Evolutionary conservation across 305 asterid genomes (phyloP), one percentile per base, ranked within the genome.

Genomic region (Fraxinus albicans): DNA sequence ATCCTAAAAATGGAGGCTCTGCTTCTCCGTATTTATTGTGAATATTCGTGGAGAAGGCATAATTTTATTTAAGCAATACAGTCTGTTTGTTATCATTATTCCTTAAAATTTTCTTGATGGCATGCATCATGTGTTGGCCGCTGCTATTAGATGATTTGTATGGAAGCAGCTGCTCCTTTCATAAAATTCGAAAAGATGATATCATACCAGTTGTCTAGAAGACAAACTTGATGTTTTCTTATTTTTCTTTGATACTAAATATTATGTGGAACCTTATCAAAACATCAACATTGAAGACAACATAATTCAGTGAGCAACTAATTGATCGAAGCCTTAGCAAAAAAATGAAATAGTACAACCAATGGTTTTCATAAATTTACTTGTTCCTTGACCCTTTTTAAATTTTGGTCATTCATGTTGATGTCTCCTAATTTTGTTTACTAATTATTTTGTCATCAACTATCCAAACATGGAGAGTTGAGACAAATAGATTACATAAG

Each of bases 381-480:
- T 21, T 47, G 17, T 74, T 15, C 76, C 38, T 55, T 38, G 19
- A 29, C 77, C 42, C 70, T 69, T 40, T 38, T 40, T 40, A 40
- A 40, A 40, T n/a, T n/a, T 77, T 35, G 38, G 79, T 15, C 77
- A 80, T 77, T 53, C 8, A 42, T 75, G 53, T 55, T 73, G 17
- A 15, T 29, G 9, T 21, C 47, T 33, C 25, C 34, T 38, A 80
- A 69, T 65, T 3, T 44, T 25, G 72, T 73, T 67, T 13, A 47
- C 6, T 13, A 50, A 15, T 50, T 50, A 50, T 13, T 50, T 50
- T 50, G 60, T 3, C 60, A 50, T 50, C 60, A 53, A 4, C 65
- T 53, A 17, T 3, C 25, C 17, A 44, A 40, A 34, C 63, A 84
- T 82, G 10, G 77, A 65, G 31, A 38, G 75, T 21, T 47, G 2